phyloP scores from a whole-genome alignment of 805 yeast species.

The Maudiozyma saulgeensis region DNA sequence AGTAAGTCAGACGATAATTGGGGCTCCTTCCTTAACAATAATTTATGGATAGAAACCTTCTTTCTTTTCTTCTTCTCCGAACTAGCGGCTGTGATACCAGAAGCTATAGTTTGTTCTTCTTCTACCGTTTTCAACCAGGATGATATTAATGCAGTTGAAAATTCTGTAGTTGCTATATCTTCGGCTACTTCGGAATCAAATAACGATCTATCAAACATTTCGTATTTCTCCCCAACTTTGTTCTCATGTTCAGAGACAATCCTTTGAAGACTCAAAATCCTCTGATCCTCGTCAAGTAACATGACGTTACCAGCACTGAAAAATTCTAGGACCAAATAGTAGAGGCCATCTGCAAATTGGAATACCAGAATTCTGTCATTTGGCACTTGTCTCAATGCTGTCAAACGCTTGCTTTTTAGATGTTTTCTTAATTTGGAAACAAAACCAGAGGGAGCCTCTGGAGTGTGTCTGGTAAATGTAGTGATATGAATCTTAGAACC shows the following conservation, averaged over 20 bases:
- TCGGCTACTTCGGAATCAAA: slow-evolving; percentile 26
- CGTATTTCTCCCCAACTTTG: slow-evolving; percentile 64
- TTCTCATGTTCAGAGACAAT: slow-evolving; percentile 65
- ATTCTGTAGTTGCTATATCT: slow-evolving; percentile 5
- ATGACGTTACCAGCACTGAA: slow-evolving; percentile 92
- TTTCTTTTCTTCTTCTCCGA: slow-evolving; percentile 28
- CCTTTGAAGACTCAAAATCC: slow-evolving; percentile 67
- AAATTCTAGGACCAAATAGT: slow-evolving; percentile 75
- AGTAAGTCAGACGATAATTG: slow-evolving; percentile 73
- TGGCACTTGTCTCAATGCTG: slow-evolving; percentile 62
- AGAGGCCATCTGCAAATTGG: slow-evolving; percentile 74
- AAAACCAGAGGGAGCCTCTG: slow-evolving; percentile 76
- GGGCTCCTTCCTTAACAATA: slow-evolving; percentile 58
- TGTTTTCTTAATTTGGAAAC: slow-evolving; percentile 81
- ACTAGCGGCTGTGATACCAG: slow-evolving; percentile 5
- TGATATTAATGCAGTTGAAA: slow-evolving; percentile 12
- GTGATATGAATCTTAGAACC: slow-evolving; percentile 78
- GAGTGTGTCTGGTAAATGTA: slow-evolving; percentile 69
- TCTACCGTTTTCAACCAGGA: slow-evolving; percentile 24
- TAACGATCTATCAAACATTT: slow-evolving; percentile 45
- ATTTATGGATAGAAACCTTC: slow-evolving; percentile 53
- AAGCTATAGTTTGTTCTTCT: slow-evolving; percentile 3
- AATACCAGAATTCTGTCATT: slow-evolving; percentile 78
- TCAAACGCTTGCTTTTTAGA: slow-evolving; percentile 67
- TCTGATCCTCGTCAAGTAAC: slow-evolving; percentile 56